Base-by-base conservation (phyloP, 169 alveolate species). In the Theileria sp. region DNA sequence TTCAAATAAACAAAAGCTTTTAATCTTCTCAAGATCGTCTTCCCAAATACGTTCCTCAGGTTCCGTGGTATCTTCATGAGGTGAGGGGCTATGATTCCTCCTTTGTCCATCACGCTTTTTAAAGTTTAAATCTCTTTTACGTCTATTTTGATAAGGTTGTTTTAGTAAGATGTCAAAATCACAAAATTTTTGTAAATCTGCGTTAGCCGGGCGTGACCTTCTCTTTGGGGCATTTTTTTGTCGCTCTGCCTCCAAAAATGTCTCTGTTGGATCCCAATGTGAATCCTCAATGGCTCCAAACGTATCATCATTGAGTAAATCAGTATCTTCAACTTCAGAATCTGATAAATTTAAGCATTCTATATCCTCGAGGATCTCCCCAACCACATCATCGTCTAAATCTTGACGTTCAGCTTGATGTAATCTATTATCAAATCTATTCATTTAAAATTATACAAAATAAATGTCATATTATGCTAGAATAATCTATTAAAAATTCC, bases 331-430 rank as follows among this genome's bases (percentile, higher is more conserved):
- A 10, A 51, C 25, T 8, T 64, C 83, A 1, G 26, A 38, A 25
- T 21, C 87, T 36, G 62, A 87, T 49, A 71, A 25, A 44, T 73
- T 68, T 32, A 85, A 38, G 51, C 91, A 85, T 60, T 85, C 91
- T 23, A 85, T 85, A 62, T 85, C 91, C 74, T 85, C 91, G 54
- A 85, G 26, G 25, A 85, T 85, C 68, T 85, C 91, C 4, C 87
- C 91, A 25, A 85, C 78, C 17, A 72, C 91, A 61, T 77, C 28
- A 15, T 71, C 71, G 19, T 84, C 86, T 36, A 19, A 28, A 19
- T 15, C n/a, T 32, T 21, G 58, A 32, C 12, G 32, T 19, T 72
- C 88, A 50, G 19, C 19, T 50, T 49, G 50, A 10, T 5, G 69
- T 64, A 17, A 15, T 61, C 51, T 67, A 30, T 15, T 30, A 17